These are phyloP conservation scores for Bruguiera hainesii DNA, from an alignment of 441 rosid species.

Conservation along the genomic window DNA sequence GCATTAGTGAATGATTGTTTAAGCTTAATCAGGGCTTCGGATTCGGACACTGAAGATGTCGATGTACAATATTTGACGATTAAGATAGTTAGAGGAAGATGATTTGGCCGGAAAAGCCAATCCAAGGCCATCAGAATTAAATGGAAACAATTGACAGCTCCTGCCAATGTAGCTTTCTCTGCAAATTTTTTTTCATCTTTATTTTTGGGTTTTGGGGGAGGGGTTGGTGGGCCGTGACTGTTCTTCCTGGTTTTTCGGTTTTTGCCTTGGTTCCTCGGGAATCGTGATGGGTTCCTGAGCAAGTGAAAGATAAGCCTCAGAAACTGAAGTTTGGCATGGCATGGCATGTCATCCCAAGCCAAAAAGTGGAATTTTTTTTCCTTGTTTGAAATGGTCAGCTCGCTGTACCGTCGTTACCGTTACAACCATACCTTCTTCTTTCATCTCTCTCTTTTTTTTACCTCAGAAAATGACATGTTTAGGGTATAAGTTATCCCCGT, in stretches of 20 bases:
- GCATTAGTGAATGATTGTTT: constrained; percentile 49
- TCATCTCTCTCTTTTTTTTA: too few species aligned
- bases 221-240: constrained; percentile 11
- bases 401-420: constrained; percentile 15
- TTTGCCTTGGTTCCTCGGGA: constrained; percentile 5
- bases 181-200: background rate
- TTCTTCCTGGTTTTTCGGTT: constrained; percentile 23
- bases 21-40: constrained; percentile 53
- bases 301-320: constrained; percentile 22
- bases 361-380: background rate
- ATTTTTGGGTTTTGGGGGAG: background rate
- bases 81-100: constrained; percentile 26
- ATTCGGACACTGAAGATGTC: constrained; percentile 33
- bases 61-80: constrained; percentile 16
- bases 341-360: background rate
- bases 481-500: too few species aligned
- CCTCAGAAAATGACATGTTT: too few species aligned
- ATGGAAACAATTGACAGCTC: background rate
- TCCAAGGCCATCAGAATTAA: constrained; percentile 47
- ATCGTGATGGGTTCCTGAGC: background rate
- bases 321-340: constrained; percentile 2
- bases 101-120: constrained; percentile 44
- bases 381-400: constrained; percentile 23
- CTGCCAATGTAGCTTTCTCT: constrained; percentile 7
- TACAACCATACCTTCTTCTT: background rate